Evolutionary conservation across 768 basidiomycete genomes (phyloP), one percentile per base, ranked within the genome.

Genomic region (Termitomyces sp.): DNA sequence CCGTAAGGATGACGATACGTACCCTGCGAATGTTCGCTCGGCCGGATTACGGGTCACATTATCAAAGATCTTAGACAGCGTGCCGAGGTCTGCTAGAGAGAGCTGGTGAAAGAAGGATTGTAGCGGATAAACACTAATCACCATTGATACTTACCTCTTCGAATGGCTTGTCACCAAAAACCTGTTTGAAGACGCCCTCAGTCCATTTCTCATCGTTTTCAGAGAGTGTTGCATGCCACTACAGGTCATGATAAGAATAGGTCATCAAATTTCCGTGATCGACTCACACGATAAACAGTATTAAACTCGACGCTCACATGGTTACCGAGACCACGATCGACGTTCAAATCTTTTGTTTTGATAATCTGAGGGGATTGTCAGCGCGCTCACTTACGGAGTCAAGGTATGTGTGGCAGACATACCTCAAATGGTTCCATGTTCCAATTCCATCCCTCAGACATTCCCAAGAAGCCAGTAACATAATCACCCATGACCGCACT

Each of bases 231-330:
- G 85, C 72, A 58, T 88, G 86, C 85, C 85, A 87, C 74, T 77
- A 46, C n/a, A 11, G 28, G 30, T 5, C n/a, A 35, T 10, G 9
- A 28, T 49, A 7, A 19, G 28, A 28, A 0, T 23, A 51, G 23
- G 14, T 16, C 16, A 41, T 23, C 3, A 34, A 35, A 39, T 17
- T 9, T 16, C 11, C 3, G 7, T 23, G 30, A 7, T 47, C 21
- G 11, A 61, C 69, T 45, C 59, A 76, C 76, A 35, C 76, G 56
- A 66, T 79, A 79, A 2, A 79, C 64, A n/a, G 77, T 52, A 44
- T 76, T 88, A 72, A 89, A 89, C 64, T 90, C 89, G 28, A 87
- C 74, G 28, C 85, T 88, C 54, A 77, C 77, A 56, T 80, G 80
- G 61, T 89, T 88, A 16, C 88, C 88, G 45, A 76, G 70, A 7